Base-by-base conservation (phyloP, 2,329 filamentous ascomycete genomes). In the Verticillium longisporum region DNA sequence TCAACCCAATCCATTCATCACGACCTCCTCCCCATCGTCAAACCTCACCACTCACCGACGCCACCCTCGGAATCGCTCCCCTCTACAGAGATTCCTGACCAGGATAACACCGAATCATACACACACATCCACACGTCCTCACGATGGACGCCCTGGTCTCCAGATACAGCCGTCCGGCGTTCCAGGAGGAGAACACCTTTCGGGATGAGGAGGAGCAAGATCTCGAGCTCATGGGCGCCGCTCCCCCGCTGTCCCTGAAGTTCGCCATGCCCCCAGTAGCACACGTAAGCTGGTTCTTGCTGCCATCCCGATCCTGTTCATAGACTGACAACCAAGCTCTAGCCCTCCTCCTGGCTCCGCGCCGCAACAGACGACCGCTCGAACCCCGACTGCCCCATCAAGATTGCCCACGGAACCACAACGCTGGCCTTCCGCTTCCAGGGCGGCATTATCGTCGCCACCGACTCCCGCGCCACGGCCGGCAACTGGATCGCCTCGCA, bases 401-500 rank as follows among this genome's bases (percentile, higher is more conserved):
- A 99, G 85, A 93, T 99, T 71, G 95, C 95, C 66, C 95, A 99
- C 86, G 95, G 95, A 74, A 99, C 95, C 64, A 99, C 95, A 62
- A 99, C 95, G 59, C 88, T 99, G 64, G 94, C 93, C 65, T 99
- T 99, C 85, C 88, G 94, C 74, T 99, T 98, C 84, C 88, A 98
- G 80, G 93, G 93, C 71, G 95, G 95, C 74, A 98, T 99, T 79
- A 96, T 99, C 73, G 94, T 99, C 59, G 94, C 94, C 60, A 99
- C 95, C 62, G 95, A 99, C 80, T 99, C 95, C 63, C 88, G 95
- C 79, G 95, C 95, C 63, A 97, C 95, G 56, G 94, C 95, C 34
- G 95, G 95, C 72, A 96, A 95, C 85, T 99, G 95, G 95, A 99
- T 99, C 78, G 95, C 95, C 67, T 96, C 91, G 79, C 95, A 99